phyloP scores from a whole-genome alignment of 345 rosid species.

The Brassica cretica region DNA sequence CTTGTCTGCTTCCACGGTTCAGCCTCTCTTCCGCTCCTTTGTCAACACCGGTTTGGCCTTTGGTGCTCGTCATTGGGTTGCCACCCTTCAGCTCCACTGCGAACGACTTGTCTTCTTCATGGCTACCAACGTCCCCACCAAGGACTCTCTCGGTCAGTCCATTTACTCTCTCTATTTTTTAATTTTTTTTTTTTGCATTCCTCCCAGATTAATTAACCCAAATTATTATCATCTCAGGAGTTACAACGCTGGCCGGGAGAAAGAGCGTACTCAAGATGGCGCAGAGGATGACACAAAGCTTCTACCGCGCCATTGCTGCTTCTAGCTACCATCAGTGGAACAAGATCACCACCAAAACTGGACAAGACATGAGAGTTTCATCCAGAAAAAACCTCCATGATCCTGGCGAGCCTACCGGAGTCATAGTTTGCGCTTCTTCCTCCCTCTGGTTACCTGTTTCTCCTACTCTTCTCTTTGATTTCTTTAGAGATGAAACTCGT shows the following conservation, averaged over 20 bases:
- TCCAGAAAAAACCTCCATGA: slow-evolving; percentile 93
- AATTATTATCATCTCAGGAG: slow-evolving; percentile 48
- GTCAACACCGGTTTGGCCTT: slow-evolving; percentile 87
- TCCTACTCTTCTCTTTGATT: slow-evolving; percentile 70
- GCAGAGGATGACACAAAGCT: slow-evolving; percentile 84
- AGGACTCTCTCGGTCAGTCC: slow-evolving; percentile 79
- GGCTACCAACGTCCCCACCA: slow-evolving; percentile 99
- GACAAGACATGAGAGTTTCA: slow-evolving; percentile 84
- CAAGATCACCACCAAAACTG: slow-evolving; percentile 81
- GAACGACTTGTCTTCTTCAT: slow-evolving; percentile 94
- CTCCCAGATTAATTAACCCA: background rate
- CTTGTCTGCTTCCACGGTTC: slow-evolving; percentile 62
- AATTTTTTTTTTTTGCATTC: background rate
- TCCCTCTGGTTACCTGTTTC: slow-evolving; percentile 85
- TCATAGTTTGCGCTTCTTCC: slow-evolving; percentile 85
- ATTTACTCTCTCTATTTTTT: background rate
- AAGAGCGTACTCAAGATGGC: slow-evolving; percentile 91
- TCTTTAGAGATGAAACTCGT: slow-evolving; percentile 79
- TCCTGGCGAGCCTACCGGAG: slow-evolving; percentile 89
- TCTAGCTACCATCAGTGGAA: slow-evolving; percentile 95
- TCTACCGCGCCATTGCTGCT: slow-evolving; percentile 82
- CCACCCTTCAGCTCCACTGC: slow-evolving; percentile 83
- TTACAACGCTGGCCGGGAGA: slow-evolving; percentile 89
- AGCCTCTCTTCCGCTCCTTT: slow-evolving; percentile 68
- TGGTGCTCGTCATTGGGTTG: slow-evolving; percentile 92